Base-by-base conservation (phyloP, 305 asterid genomes). In the Euphrasia arctica region DNA sequence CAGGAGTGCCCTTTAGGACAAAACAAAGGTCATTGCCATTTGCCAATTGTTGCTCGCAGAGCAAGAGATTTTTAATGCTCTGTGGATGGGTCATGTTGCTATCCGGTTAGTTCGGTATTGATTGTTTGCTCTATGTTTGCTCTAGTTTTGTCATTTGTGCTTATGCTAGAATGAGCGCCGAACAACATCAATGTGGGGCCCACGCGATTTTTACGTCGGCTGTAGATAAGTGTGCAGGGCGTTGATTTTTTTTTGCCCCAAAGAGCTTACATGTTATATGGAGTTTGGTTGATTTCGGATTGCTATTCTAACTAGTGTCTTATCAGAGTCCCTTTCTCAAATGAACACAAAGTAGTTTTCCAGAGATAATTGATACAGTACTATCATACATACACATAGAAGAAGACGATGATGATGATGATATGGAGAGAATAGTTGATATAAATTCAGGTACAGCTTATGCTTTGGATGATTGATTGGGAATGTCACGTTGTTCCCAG, bases 61-160 rank as follows among this genome's bases (percentile, higher is more conserved):
- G 63, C n/a, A 18, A 1, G 63, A 13, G 14, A 34, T 9, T 58
- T 58, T 58, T 36, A 58, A 58, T 58, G 63, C 48, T 57, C 34
- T 56, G 43, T 56, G 22, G 32, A 29, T 15, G 22, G 12, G 39
- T 56, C 43, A 34, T 58, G 48, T 32, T 58, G 48, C 49, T 32
- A 58, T 58, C 29, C 8, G 62, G 45, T 27, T 41, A 41, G 27
- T 50, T 50, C 51, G 12, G 51, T 9, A 45, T 45, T 45, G 51
- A 45, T 18, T 18, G 22, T 18, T 18, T 18, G 22, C 22, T 18
- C 22, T 18, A 45, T 45, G 51, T 2, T 45, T 11, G 12, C 15
- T 45, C n/a, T 45, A 9, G 14, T n/a, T 45, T 45, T 11, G 51
- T 45, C 51, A 9, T 45, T 11, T 9, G n/a, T 45, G 51, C 14